Base-by-base conservation (phyloP, 495 filamentous ascomycete genomes). In the Xylaria nigripes region DNA sequence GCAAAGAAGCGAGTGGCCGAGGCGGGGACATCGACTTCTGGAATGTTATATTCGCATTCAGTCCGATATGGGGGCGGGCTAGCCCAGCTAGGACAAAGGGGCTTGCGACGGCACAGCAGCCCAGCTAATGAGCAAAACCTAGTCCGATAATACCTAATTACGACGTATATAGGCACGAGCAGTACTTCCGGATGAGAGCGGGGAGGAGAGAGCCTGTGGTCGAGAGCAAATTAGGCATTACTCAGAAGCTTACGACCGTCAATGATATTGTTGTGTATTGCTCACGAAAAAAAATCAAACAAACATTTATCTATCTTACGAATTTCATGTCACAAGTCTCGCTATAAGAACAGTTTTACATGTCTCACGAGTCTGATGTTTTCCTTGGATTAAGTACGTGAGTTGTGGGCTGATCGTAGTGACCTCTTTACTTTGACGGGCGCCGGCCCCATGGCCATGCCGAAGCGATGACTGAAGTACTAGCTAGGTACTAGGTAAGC, bases 61-160 rank as follows among this genome's bases (percentile, higher is more conserved):
- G 64, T 64, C 64, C 59, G 32, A 64, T 58, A 58, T 40, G 64
- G 64, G 62, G 55, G 54, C 61, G 64, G 64, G 61, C 64, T 67
- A 67, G 57, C 64, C 64, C 61, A 61, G 64, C 59, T 60, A 62
- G 59, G 64, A 68, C 60, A 47, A 65, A 44, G 36, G 55, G 52
- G 51, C n/a, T 52, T 45, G 47, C 43, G 52, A 57, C 51, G 53
- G 32, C 51, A 54, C 43, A 45, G 47, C 52, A 51, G 54, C 48
- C 50, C 57, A 60, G 58, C 54, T 66, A 68, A 68, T 63, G 47
- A 60, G 60, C 62, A 49, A 59, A 65, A 63, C 58, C 60, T 66
- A 62, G 65, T 60, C 63, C 62, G 65, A 55, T 68, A 68, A 68
- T 68, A 68, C 59, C 59, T 68, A 68, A 68, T 68, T 58, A 56